Conservation (phyloP, 176 grass and related monocot genomes). For the Thalia dealbata region DNA sequence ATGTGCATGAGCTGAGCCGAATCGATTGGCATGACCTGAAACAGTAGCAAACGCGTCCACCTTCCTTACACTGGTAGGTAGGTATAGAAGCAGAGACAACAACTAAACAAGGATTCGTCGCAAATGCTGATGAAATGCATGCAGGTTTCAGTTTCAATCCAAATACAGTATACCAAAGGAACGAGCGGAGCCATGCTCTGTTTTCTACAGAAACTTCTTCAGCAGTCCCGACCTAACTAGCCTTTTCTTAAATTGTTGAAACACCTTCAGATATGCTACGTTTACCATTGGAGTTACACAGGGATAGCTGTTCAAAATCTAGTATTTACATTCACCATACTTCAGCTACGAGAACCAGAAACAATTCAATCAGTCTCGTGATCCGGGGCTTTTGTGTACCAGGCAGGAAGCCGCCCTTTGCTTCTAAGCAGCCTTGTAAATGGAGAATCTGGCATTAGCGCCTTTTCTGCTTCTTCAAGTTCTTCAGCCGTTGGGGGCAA, state of each 20-base stretch:
- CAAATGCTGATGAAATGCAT: not conserved
- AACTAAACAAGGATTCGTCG: not conserved
- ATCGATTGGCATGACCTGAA: too few species aligned
- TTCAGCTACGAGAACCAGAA: not conserved
- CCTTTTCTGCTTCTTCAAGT: constrained; percentile 51
- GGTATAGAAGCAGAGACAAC: too few species aligned
- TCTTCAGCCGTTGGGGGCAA: constrained; percentile 61
- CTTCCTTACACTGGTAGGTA: too few species aligned
- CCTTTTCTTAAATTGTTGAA: not conserved
- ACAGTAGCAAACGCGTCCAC: too few species aligned
- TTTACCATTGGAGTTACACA: not conserved
- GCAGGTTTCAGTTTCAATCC: not conserved
- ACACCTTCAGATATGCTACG: too few species aligned
- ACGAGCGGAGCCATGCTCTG: too few species aligned
- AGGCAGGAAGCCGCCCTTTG: constrained; percentile 53
- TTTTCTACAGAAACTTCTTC: not conserved
- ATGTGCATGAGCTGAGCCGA: too few species aligned
- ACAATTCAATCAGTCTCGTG: constrained; percentile 14
- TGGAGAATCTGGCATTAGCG: constrained; percentile 49
- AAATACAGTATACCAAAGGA: not conserved
- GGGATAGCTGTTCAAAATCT: too few species aligned
- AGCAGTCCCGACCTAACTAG: not conserved
- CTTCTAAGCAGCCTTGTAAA: constrained; percentile 61
- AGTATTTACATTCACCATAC: not conserved
- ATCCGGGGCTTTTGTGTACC: constrained; percentile 34